phyloP scores from a whole-genome alignment of 306 rosid species.

The Quercus engelmannii region DNA sequence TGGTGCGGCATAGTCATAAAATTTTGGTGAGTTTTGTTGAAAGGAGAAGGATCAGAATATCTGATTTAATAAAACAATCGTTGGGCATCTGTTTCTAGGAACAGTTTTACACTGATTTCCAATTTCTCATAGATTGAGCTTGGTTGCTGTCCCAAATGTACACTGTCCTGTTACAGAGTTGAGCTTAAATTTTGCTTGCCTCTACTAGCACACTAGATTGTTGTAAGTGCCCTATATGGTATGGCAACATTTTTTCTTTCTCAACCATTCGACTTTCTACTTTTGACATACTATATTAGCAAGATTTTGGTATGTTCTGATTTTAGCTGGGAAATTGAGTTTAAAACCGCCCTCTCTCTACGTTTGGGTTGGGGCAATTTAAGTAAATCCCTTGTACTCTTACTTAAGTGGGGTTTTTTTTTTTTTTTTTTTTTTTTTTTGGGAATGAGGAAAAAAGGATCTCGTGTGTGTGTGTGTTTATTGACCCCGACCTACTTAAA shows the following conservation, averaged over 20 bases:
- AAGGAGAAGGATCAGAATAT: conserved; percentile 2
- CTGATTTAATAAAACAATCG: neutral
- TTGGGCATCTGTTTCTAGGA: neutral
- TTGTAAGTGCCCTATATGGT: neutral
- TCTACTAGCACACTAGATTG: neutral
- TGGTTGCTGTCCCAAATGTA: neutral
- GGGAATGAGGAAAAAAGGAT: no score
- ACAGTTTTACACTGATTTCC: neutral
- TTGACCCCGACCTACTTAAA: no score
- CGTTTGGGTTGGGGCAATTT: no score
- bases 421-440: no score
- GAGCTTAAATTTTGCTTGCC: neutral
- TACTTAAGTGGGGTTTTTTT: no score
- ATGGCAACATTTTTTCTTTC: neutral
- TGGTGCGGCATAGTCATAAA: conserved; percentile 9
- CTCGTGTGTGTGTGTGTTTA: no score
- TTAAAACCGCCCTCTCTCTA: no score
- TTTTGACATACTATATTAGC: neutral
- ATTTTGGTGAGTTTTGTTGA: conserved; percentile 9
- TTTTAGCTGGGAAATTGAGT: no score
- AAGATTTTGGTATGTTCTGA: neutral
- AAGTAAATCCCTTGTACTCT: no score
- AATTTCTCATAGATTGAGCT: neutral
- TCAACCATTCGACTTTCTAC: neutral
- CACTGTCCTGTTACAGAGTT: neutral